Base-by-base conservation (phyloP, 2,329 filamentous ascomycete species). In the Alternaria brassicicola region DNA sequence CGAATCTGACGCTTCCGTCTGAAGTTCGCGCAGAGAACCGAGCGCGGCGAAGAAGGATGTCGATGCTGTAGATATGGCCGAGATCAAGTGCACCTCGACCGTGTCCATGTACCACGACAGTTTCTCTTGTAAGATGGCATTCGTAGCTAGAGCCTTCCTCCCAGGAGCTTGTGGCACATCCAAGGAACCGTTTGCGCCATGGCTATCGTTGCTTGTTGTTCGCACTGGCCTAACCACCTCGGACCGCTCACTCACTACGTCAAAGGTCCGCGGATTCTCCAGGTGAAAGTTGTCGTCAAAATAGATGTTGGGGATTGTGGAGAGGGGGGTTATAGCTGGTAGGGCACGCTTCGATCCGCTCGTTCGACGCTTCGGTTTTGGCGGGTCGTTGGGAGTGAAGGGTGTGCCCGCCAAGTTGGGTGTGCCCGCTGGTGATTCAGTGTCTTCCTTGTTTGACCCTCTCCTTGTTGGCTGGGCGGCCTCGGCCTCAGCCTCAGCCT, bases 81-180 rank as follows among this genome's bases (percentile, higher is more conserved):
- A 92, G 68, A 99, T 97, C 7, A 99, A 82, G 75, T 99, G 95
- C 53, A 99, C 92, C 75, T 99, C 95, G 21, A 99, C 93, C 0
- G 95, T 99, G 75, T 99, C 95, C 93, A 99, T 97, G 76, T 99
- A 99, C 95, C 95, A 99, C 0, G 95, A 98, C 12, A 99, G 82
- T 78, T 99, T 99, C 78, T 99, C 95, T 75, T 99, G 95, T 33
- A 99, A 78, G 57, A 99, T 99, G 0, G 95, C 95, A 78, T 99
- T 99, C 0, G 93, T 97, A 7, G 94, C 94, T 26, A 99, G 82
- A 1, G 92, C 91, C 75, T 97, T 98, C 59, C 94, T 86, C 8
- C 82, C 83, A 12, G 79, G 78, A 17, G 78, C 76, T 41, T 80
- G 75, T 7, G 90, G 88, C 10, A 84, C 84, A 21, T 84, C 78